Evolutionary conservation across 495 filamentous ascomycete species (phyloP), one percentile per base, ranked within the genome.

Genomic region (Tirmania nivea): DNA sequence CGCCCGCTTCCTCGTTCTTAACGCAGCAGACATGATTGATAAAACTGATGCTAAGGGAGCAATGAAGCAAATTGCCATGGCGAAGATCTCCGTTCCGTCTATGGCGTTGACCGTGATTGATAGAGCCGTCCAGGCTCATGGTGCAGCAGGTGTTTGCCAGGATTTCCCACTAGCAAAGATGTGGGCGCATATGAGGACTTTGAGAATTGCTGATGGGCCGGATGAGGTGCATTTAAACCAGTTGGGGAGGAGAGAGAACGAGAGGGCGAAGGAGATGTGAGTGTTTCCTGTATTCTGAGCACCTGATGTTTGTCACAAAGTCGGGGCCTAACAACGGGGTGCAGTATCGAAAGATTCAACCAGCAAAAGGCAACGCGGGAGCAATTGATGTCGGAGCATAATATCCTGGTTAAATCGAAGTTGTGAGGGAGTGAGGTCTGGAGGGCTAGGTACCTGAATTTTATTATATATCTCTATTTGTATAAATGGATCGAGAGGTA

Each of bases 151-250:
- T 65, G 78, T 94, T 34, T 84, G 78, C 61, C 87, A 93, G 69
- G 87, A 94, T 69, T 92, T 87, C 1, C 87, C 87, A 20, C 71
- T 94, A 52, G 86, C 87, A 21, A 77, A 76, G 59, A 77, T 88
- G 78, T 93, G 87, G 87, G 83, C 87, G 20, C 67, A 76, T 52
- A 82, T 85, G 59, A 72, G 87, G 34, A 94, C 87, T 1, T 64
- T 94, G 59, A 72, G 84, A 52, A 77, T 94, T 62, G 87, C 84
- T 4, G 87, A 94, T 68, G 88, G 87, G 7, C 87, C 87, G 0
- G 88, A 94, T 68, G 88, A 94, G 74, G 86, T 92, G 39, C 87
- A 94, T 68, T 67, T 94, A 65, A 83, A 92, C 69, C 87, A 94
- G 66, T 72, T 94, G 69, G 88, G 86, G 10, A 75, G 76, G 60